Percentiles rank a stretch among this genome's conserved stretches.
These are phyloP conservation scores for Andrographis paniculata DNA, from an alignment of 305 asterid species.

Conservation along the genomic window DNA sequence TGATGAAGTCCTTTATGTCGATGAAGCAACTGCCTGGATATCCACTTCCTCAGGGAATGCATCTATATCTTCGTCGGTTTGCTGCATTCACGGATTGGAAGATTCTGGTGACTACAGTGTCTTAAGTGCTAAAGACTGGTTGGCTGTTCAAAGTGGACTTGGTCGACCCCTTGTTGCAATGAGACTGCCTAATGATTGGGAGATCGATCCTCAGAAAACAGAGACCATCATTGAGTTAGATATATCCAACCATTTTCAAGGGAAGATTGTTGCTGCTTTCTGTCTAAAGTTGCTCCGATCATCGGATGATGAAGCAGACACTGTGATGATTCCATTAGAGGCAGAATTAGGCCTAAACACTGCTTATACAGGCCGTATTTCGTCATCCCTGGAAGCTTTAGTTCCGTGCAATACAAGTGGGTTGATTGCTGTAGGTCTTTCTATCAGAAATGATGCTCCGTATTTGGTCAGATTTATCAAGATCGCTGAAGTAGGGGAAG, in stretches of 20 bases:
- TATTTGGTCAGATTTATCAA: slow-evolving; percentile 38
- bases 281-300: slow-evolving; percentile 55
- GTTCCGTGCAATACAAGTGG: slow-evolving; percentile 35
- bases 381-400: slow-evolving; percentile 31
- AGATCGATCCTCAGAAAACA: slow-evolving; percentile 49
- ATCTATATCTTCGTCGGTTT: slow-evolving; percentile 41
- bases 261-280: slow-evolving; percentile 50
- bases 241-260: slow-evolving; percentile 43
- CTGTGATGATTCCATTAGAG: slow-evolving; percentile 54
- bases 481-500: slow-evolving; percentile 40
- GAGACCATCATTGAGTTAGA: slow-evolving; percentile 57
- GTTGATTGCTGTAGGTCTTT: slow-evolving; percentile 31
- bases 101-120: slow-evolving; percentile 28
- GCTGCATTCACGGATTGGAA: slow-evolving; percentile 28
- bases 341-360: slow-evolving; percentile 29
- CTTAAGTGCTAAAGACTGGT: slow-evolving; percentile 40
- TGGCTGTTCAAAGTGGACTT: slow-evolving; percentile 33
- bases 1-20: slow-evolving; percentile 59
- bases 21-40: slow-evolving; percentile 71
- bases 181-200: slow-evolving; percentile 62
- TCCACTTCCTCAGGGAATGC: slow-evolving; percentile 50
- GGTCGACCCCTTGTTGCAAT: slow-evolving; percentile 41
- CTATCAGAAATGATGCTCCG: slow-evolving; percentile 53
- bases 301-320: slow-evolving; percentile 37
- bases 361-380: slow-evolving; percentile 26